Base-by-base conservation (phyloP, 345 rosid genomes). In the Brassica rapa region DNA sequence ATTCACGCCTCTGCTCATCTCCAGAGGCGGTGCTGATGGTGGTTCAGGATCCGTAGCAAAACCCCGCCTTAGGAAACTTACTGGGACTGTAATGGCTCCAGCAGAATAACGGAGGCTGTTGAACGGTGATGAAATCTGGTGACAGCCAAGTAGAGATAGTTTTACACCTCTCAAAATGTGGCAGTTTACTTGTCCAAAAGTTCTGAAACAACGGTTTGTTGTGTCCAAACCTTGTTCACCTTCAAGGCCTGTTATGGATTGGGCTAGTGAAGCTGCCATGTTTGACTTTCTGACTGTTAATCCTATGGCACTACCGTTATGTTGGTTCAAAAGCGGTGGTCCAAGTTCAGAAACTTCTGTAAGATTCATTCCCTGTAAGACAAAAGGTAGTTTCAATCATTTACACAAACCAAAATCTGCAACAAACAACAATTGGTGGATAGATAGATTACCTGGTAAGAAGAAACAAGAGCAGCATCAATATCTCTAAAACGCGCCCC, bases 401-500 rank as follows among this genome's bases (percentile, higher is more conserved):
- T 33, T 60, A 43, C 8, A 5, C 49, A 41, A 2, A 41, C 1
- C 35, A 32, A 32, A 11, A 27, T 10, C 76, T 3, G 53, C 60
- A 53, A 64, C 3, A 39, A 15, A 6, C 60, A 55, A 65, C 3
- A 41, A 16, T 7, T 61, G 56, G 68, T 41, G 23, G 43, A 25
- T 82, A 27, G 30, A 27, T 27, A 27, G 30, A 27, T 6, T 32
- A 93, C 96, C 97, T 90, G 86, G 70, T 80, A 76, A 57, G 75
- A 84, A 82, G 82, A 80, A 53, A 78, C 80, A 10, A 74, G 8
- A 66, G 76, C 23, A 66, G 75, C 70, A 75, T 82, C 89, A 49
- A 92, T 56, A 74, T 94, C 95, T 86, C 89, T 85, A 81, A 85
- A 89, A 66, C 78, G 92, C 46, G 95, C 95, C 19, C 97, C 98